These are phyloP conservation scores for Neonectria neomacrospora DNA, from an alignment of 2,329 filamentous ascomycete species.

Conservation along the genomic window DNA sequence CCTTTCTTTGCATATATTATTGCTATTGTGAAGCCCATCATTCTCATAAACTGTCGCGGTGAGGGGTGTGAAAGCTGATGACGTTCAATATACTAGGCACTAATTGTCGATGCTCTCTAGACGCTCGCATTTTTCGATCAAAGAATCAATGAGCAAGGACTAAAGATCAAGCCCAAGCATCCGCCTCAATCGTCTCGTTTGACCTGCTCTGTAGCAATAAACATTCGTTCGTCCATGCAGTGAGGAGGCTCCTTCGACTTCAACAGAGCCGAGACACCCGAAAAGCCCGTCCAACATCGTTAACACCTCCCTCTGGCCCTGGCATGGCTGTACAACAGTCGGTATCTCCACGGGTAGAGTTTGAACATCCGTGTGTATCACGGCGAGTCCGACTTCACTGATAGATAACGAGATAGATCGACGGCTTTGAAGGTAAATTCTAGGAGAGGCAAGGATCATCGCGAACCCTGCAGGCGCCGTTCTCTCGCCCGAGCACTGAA, in stretches of 20 bases:
- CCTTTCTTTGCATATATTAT: too few relatives aligned
- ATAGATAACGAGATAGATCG: not conserved
- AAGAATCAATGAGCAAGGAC: not conserved
- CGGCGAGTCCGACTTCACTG: constrained; percentile 3
- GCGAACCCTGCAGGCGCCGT: not conserved
- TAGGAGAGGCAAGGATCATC: not conserved
- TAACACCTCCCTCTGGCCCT: not conserved
- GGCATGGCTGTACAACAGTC: not conserved
- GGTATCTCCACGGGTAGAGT: not conserved
- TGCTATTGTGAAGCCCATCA: too few relatives aligned
- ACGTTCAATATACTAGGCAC: too few relatives aligned
- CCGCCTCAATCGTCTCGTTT: too few relatives aligned
- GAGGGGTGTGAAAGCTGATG: too few relatives aligned
- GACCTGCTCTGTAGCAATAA: not conserved
- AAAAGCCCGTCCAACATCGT: not conserved
- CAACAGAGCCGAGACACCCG: not conserved
- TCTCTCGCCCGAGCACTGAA: not conserved
- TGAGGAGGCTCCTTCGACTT: not conserved
- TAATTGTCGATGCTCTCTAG: not conserved
- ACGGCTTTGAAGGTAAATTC: not conserved
- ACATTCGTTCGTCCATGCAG: not conserved
- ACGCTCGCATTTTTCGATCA: too few relatives aligned
- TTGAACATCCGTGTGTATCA: not conserved
- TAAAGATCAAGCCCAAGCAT: not conserved
- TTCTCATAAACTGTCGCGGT: too few relatives aligned